These are phyloP conservation scores for Multifurca ochricompacta DNA, from an alignment of 768 basidiomycete species.

Conservation along the genomic window DNA sequence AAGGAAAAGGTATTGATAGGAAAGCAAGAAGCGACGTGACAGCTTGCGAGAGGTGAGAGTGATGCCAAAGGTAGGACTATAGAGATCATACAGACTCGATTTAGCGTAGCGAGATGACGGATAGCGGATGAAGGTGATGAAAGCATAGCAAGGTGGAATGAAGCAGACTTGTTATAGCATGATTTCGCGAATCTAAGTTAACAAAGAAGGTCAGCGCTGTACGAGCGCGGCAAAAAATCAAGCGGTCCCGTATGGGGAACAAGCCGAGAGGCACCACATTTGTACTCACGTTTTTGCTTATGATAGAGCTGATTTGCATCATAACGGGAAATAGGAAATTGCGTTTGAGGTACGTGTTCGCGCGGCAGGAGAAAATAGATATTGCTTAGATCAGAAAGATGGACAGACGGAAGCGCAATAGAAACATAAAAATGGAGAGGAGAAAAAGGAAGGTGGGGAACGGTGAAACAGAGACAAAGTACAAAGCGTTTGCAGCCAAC, in stretches of 20 bases:
- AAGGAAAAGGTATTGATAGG: neutral
- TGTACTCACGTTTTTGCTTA: conserved; percentile 61
- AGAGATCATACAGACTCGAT: neutral
- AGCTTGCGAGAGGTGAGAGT: neutral
- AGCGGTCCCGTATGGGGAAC: neutral
- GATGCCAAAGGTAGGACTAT: neutral
- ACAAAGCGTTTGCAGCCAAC: conserved; percentile 13
- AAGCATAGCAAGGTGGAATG: neutral
- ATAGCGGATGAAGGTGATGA: neutral
- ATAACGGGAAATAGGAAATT: conserved; percentile 15
- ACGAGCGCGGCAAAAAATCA: neutral
- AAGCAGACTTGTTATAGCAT: conserved; percentile 34
- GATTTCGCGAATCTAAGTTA: conserved; percentile 41
- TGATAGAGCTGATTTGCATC: conserved; percentile 42
- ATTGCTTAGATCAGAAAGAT: conserved; percentile 28
- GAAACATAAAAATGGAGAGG: conserved; percentile 12
- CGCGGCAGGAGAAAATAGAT: conserved; percentile 23
- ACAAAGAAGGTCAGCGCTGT: conserved; percentile 12
- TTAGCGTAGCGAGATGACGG: neutral
- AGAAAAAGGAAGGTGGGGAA: neutral
- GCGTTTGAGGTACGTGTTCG: conserved; percentile 20
- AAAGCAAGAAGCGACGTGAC: neutral
- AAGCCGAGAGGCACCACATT: conserved; percentile 5
- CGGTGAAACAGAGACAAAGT: conserved; percentile 5
- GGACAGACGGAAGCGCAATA: conserved; percentile 20